These are phyloP conservation scores for Lentinus brumalis DNA, from an alignment of 768 basidiomycete species.

Conservation along the genomic window DNA sequence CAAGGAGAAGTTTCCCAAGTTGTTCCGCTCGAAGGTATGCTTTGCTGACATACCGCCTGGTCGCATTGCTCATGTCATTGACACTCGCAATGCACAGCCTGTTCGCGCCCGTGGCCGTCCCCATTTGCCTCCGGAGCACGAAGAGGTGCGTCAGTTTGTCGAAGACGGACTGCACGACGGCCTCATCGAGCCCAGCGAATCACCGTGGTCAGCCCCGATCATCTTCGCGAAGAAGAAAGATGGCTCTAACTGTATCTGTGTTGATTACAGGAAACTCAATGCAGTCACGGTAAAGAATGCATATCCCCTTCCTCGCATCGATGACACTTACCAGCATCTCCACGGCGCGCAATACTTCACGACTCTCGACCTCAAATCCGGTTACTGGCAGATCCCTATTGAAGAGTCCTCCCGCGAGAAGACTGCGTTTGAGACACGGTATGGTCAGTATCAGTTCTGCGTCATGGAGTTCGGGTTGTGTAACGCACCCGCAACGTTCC, in stretches of 20 bases:
- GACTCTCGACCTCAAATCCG: constrained; percentile 38
- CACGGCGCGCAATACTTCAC: constrained; percentile 33
- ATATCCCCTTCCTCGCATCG: constrained; percentile 24
- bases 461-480: constrained; percentile 41
- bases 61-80: background rate
- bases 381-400: constrained; percentile 44
- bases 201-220: constrained; percentile 39
- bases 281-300: constrained; percentile 23
- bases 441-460: constrained; percentile 42
- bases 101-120: background rate
- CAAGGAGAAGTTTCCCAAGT: background rate
- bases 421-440: constrained; percentile 41
- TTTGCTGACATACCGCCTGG: background rate
- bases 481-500: constrained; percentile 41
- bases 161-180: constrained; percentile 31
- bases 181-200: constrained; percentile 42
- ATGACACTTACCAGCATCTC: constrained; percentile 25
- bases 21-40: background rate
- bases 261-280: constrained; percentile 38
- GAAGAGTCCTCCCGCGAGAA: constrained; percentile 32
- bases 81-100: background rate
- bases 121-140: background rate
- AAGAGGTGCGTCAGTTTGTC: background rate
- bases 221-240: constrained; percentile 40
- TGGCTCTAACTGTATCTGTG: constrained; percentile 37